phyloP scores from a whole-genome alignment of 352 stramenopile species.

The Phytopythium ostracodes region DNA sequence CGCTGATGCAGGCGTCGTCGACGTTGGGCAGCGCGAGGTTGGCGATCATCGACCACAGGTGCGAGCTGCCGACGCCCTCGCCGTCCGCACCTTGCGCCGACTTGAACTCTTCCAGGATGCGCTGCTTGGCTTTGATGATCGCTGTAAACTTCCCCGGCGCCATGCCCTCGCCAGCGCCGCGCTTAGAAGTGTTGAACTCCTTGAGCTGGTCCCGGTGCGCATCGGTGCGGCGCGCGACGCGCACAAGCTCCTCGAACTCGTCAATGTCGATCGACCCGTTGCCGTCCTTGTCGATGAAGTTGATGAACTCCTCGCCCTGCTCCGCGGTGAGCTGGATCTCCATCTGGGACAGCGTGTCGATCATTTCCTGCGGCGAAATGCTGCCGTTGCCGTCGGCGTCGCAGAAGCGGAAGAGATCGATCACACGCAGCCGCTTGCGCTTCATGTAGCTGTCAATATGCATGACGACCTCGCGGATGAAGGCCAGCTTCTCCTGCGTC shows the following conservation, averaged over 20 bases:
- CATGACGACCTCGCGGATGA: constrained; percentile 74
- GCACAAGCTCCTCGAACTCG: constrained; percentile 81
- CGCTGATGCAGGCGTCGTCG: constrained; percentile 40
- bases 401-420: constrained; percentile 85
- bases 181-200: constrained; percentile 44
- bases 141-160: constrained; percentile 25
- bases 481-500: constrained; percentile 56
- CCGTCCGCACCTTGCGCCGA: constrained; percentile 29
- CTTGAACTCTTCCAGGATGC: constrained; percentile 69
- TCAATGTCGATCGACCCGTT: constrained; percentile 84
- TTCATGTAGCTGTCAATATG: constrained; percentile 85
- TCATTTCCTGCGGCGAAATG: constrained; percentile 77
- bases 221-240: constrained; percentile 61
- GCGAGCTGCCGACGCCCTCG: constrained; percentile 29
- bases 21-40: constrained; percentile 48
- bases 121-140: constrained; percentile 37
- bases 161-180: constrained; percentile 30
- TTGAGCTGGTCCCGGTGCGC: constrained; percentile 71
- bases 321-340: constrained; percentile 71
- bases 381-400: constrained; percentile 75
- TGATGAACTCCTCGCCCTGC: constrained; percentile 66
- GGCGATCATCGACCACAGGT: constrained; percentile 43
- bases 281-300: constrained; percentile 78
- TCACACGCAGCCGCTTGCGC: constrained; percentile 76
- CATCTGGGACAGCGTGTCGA: constrained; percentile 82